These are phyloP conservation scores for Paramecium primaurelia DNA, from an alignment of 73 alveolate genomes.

Conservation along the genomic window DNA sequence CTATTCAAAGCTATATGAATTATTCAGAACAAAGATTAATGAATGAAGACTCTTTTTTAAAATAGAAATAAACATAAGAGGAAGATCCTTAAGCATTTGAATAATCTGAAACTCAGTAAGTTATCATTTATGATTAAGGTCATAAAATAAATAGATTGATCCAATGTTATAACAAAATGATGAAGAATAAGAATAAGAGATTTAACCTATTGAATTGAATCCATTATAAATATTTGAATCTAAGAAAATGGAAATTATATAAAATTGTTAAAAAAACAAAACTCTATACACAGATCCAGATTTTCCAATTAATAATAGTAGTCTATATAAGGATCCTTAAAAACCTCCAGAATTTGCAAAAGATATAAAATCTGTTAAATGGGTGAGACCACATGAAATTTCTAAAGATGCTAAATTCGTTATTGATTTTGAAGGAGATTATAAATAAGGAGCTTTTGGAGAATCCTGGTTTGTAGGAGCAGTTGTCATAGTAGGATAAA, in stretches of 20 bases:
- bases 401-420: conserved; percentile 89
- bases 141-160: not conserved
- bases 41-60: conserved; percentile 6
- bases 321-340: conserved; percentile 82
- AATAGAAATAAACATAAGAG: not conserved
- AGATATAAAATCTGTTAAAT: conserved; percentile 78
- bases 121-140: not conserved
- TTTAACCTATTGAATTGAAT: conserved; percentile 3
- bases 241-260: not conserved
- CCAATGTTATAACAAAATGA: not conserved
- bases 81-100: conserved; percentile 3
- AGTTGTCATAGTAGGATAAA: conserved; percentile 66
- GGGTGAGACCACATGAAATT: conserved; percentile 93
- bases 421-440: conserved; percentile 94
- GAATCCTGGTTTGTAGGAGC: conserved; percentile 97
- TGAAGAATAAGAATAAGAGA: not conserved
- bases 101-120: not conserved
- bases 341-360: conserved; percentile 83
- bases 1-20: conserved; percentile 17
- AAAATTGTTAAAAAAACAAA: not conserved
- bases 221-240: not conserved
- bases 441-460: conserved; percentile 96
- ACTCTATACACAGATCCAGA: conserved; percentile 74
- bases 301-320: conserved; percentile 76
- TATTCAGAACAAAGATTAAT: conserved; percentile 24